Evolutionary conservation across 495 filamentous ascomycete species (phyloP), one percentile per base, ranked within the genome.

Genomic region (Annulohypoxylon maeteangense): DNA sequence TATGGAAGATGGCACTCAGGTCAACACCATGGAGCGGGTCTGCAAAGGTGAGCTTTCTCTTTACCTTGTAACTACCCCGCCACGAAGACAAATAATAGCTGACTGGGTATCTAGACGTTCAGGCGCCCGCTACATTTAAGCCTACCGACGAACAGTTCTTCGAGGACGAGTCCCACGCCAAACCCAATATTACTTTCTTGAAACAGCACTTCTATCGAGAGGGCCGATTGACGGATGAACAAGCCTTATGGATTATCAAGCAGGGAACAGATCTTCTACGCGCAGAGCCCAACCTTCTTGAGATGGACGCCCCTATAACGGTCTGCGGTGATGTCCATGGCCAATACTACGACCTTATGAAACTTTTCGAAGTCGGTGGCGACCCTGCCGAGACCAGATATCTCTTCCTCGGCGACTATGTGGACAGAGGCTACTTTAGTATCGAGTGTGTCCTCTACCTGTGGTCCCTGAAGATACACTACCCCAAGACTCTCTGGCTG

Each of bases 231-330:
- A 97, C 95, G 56, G 94, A 99, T 72, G 95, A 98, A 55, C 95
- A 99, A 82, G 95, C 95, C 47, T 84, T 99, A 81, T 98, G 90
- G 89, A 99, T 99, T 71, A 91, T 99, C 79, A 85, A 90, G 67
- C 86, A 87, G 57, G 95, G 95, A 62, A 92, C 92, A 38, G 89
- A 97, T 76, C 78, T 98, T 31, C 84, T 99, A 59, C 90, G 88
- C 68, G 83, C 88, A 42, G 95, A 99, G 81, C 95, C 95, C 34
- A 99, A 98, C 79, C 84, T 99, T 53, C 87, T 99, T 66, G 95
- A 99, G 84, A 98, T 99, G 95, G 95, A 99, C 83, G 95, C 95
- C 31, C 95, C 95, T 27, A 99, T 99, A 78, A 99, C 95, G n/a
- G 95, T 99, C 36, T 99, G 95, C 77, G 95, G 95, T 75, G 95